Percentiles rank a stretch among this genome's conserved stretches.
phyloP scores from a whole-genome alignment of 2,329 filamentous ascomycete genomes.

The Nothomitra cinnamomea region DNA sequence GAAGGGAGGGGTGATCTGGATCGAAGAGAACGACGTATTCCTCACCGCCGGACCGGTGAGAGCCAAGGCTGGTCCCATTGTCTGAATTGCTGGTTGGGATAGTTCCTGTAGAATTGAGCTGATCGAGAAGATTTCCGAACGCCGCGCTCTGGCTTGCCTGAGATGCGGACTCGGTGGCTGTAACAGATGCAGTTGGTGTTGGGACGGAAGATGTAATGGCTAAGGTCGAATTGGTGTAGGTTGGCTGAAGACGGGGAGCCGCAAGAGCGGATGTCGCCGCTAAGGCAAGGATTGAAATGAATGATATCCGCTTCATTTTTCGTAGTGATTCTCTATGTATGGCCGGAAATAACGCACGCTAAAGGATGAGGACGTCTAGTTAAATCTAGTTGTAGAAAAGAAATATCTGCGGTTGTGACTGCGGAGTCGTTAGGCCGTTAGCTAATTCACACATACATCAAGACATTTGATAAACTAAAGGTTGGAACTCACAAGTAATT shows the following conservation, averaged over 20 bases:
- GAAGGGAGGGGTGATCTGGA: conserved; percentile 15
- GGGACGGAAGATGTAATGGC: not conserved
- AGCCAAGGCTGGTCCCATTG: not conserved
- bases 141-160: too few relatives aligned
- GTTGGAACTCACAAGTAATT: not conserved
- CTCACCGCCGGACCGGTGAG: conserved; percentile 10
- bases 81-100: not conserved
- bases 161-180: not conserved
- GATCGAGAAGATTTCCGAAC: too few relatives aligned
- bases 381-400: not conserved
- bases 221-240: not conserved
- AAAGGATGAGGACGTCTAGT: not conserved
- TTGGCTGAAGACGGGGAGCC: not conserved
- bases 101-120: too few relatives aligned
- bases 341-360: not conserved
- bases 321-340: not conserved
- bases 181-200: not conserved
- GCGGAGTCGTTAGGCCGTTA: not conserved
- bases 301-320: not conserved
- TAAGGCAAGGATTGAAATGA: not conserved
- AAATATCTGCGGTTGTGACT: not conserved
- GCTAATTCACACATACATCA: too few relatives aligned
- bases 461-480: not conserved
- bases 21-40: conserved; percentile 24
- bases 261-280: not conserved